Evolutionary conservation across 805 yeast species (phyloP).

Genomic region (Kluyveromyces nonfermentans): DNA sequence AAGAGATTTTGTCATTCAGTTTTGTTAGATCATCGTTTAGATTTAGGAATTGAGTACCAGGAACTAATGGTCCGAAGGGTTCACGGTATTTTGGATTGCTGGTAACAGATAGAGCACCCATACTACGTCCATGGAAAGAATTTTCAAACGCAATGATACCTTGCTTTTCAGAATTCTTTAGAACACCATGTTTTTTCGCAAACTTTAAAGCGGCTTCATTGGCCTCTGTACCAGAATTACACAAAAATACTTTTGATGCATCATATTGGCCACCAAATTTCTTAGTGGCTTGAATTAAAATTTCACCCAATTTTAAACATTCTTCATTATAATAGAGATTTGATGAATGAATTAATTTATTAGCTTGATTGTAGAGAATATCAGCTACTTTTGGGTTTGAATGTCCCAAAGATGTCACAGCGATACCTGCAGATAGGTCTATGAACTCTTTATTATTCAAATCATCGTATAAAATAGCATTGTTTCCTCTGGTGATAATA

Average conservation of each 20-base stretch:
- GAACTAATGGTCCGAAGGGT: conserved; percentile 88
- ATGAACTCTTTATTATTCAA: conserved; percentile 66
- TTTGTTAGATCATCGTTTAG: conserved; percentile 28
- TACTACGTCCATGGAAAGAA: conserved; percentile 91
- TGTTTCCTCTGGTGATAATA: conserved; percentile 72
- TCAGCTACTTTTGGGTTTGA: conserved; percentile 64
- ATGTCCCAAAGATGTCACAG: conserved; percentile 94
- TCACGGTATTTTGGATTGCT: conserved; percentile 87
- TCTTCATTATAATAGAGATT: conserved; percentile 79
- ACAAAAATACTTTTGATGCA: conserved; percentile 66
- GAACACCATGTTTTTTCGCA: conserved; percentile 71
- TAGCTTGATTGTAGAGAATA: conserved; percentile 63
- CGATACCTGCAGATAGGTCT: conserved; percentile 94
- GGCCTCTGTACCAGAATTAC: conserved; percentile 72
- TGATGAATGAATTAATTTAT: conserved; percentile 69
- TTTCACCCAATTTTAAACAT: conserved; percentile 69
- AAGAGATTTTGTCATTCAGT: conserved; percentile 14
- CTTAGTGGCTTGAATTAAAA: conserved; percentile 59
- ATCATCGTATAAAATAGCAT: conserved; percentile 68
- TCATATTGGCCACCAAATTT: conserved; percentile 69
- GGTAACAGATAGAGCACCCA: conserved; percentile 90
- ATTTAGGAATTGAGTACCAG: conserved; percentile 52
- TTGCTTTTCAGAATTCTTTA: conserved; percentile 42
- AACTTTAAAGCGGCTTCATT: conserved; percentile 73
- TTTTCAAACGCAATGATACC: conserved; percentile 82